Percentiles rank a stretch among this genome's conserved stretches.
These are phyloP conservation scores for Leccinum rimulosum DNA, from an alignment of 768 basidiomycete genomes.

Conservation along the genomic window DNA sequence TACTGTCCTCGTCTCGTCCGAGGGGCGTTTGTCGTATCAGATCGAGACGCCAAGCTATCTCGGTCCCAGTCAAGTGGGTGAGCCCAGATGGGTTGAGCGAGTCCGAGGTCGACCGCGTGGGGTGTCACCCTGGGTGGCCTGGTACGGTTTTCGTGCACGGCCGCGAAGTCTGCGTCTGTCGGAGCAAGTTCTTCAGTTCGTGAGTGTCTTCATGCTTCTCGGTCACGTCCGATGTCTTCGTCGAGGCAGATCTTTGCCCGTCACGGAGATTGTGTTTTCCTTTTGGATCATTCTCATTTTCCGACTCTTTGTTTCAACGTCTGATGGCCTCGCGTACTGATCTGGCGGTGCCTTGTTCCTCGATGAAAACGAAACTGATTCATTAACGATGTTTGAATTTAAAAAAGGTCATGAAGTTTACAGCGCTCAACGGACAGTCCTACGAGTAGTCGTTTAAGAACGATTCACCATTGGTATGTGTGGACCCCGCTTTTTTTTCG, in stretches of 20 bases:
- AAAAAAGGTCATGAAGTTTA: constrained; percentile 30
- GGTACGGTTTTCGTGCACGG: constrained; percentile 27
- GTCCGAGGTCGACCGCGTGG: constrained; percentile 27
- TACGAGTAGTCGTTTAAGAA: constrained; percentile 38
- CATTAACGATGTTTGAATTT: background rate
- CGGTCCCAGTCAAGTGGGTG: constrained; percentile 21
- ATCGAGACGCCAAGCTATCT: constrained; percentile 27
- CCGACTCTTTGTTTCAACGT: background rate
- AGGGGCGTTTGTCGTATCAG: constrained; percentile 29
- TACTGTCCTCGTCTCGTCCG: constrained; percentile 30
- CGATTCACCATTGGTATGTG: too few species aligned
- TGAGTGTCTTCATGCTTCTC: constrained; percentile 13
- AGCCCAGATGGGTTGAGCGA: constrained; percentile 23
- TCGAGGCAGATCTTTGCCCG: background rate
- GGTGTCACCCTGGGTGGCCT: constrained; percentile 31
- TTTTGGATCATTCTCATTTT: constrained; percentile 7
- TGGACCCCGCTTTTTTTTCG: too few species aligned
- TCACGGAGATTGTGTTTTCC: constrained; percentile 1
- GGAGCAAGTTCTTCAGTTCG: constrained; percentile 31
- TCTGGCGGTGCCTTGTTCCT: background rate
- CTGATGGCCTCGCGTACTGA: background rate
- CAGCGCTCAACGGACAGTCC: too few species aligned
- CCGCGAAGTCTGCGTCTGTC: constrained; percentile 24
- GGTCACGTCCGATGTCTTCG: too few species aligned
- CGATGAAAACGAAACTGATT: background rate